phyloP scores from a whole-genome alignment of 1,284 basidiomycete species.

The Schizopora paradoxa region DNA sequence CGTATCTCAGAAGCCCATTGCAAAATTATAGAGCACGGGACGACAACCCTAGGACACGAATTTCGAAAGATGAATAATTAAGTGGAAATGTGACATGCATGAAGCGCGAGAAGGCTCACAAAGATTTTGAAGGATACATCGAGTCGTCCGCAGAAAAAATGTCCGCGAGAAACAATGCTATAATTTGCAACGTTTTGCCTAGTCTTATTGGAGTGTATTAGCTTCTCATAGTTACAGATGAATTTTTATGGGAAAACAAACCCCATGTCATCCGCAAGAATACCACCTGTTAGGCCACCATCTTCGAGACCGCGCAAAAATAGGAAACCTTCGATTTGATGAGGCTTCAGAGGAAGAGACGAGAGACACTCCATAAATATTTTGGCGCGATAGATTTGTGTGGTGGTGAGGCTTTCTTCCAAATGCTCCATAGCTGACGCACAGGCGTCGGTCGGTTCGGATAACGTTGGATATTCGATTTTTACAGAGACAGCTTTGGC shows the following conservation, averaged over 20 bases:
- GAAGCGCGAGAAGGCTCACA: background rate
- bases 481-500: too few relatives aligned
- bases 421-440: too few relatives aligned
- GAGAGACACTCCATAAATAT: too few relatives aligned
- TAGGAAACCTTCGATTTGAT: background rate
- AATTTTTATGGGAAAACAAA: background rate
- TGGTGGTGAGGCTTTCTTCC: too few relatives aligned
- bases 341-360: background rate
- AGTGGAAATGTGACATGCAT: background rate
- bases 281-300: background rate
- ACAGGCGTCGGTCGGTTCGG: too few relatives aligned
- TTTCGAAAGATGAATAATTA: background rate
- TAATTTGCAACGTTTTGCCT: background rate
- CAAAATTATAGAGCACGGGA: too few relatives aligned
- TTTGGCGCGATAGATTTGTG: too few relatives aligned
- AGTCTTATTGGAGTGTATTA: background rate
- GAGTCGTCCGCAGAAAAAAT: background rate
- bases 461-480: too few relatives aligned
- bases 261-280: background rate
- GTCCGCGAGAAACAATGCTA: background rate
- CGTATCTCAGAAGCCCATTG: too few relatives aligned
- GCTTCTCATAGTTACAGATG: background rate
- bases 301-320: background rate
- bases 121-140: background rate
- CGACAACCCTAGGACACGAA: too few relatives aligned